Base-by-base conservation (phyloP, 108 stramenopile genomes). In the Cafeteria roenbergensis region DNA sequence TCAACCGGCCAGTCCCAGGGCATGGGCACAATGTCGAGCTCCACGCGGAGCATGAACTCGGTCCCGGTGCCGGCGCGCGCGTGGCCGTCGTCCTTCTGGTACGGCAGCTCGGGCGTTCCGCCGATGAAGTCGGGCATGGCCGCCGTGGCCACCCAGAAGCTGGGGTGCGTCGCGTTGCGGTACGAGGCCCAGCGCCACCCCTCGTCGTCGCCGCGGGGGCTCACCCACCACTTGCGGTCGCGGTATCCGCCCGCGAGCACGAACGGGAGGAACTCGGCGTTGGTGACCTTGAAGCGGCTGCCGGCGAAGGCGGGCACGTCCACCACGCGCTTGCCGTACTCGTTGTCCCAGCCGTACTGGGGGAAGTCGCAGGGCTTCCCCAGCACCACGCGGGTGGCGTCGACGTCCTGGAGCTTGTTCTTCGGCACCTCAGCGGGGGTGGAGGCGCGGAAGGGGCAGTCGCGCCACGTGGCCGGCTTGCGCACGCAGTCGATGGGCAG, bases 311-410 rank as follows among this genome's bases (percentile, higher is more conserved):
- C 64, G 20, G 86, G 85, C 35, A 92, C 90, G 1, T 72, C 65
- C 22, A 87, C 76, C 30, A 76, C 72, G 17, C 89, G 83, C 57
- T 79, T 73, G 20, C 93, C 93, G 69, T 93, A 95, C 65, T 93
- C 93, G 71, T 90, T 95, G 75, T 95, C 93, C 91, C 91, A 95
- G 50, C 91, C 91, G 69, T 80, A 95, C 3, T 86, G 85, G 12
- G 90, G 90, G 71, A 89, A 90, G 48, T 85, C 78, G 6, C 76
- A 59, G 3, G 88, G 88, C 67, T 94, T 94, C 14, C 92, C 92
- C 48, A 94, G 76, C 60, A 72, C 68, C n/a, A 90, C 78, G 21
- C 60, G 70, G 32, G 34, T 69, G 8, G 76, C 55, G 24, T 27
- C 34, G 30, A 76, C 71, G 21, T 35, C 29, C 29, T 75, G 42